phyloP scores from a whole-genome alignment of 768 basidiomycete species.

The Leccinum fibrillosum region DNA sequence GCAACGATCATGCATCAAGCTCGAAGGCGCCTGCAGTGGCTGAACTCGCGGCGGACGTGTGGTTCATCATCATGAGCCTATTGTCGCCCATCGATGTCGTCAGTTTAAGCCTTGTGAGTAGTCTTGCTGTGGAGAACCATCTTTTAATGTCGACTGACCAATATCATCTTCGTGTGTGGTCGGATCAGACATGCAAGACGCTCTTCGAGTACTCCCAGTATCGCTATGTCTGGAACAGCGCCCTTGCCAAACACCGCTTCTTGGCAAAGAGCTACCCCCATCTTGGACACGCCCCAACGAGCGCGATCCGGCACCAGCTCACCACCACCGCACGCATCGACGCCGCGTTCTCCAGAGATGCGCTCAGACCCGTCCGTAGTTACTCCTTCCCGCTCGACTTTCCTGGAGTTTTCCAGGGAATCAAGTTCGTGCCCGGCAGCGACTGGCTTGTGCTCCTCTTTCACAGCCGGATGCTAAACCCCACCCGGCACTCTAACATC shows the following conservation, averaged over 20 bases:
- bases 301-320: constrained; percentile 24
- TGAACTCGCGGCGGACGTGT: constrained; percentile 25
- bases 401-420: constrained; percentile 29
- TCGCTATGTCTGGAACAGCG: constrained; percentile 26
- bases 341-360: constrained; percentile 13
- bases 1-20: too few relatives aligned
- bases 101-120: constrained; percentile 26
- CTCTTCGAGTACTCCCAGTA: constrained; percentile 23
- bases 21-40: too few relatives aligned
- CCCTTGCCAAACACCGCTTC: constrained; percentile 24
- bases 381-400: constrained; percentile 29
- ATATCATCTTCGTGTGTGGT: not conserved
- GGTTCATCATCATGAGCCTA: constrained; percentile 29
- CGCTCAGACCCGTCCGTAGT: constrained; percentile 18
- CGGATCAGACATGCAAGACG: constrained; percentile 23
- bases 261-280: constrained; percentile 24
- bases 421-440: constrained; percentile 29
- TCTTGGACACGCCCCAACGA: constrained; percentile 17
- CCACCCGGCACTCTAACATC: constrained; percentile 27
- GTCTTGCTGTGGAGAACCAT: not conserved
- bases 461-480: constrained; percentile 29
- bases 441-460: constrained; percentile 32
- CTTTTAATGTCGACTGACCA: not conserved
- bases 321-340: constrained; percentile 22
- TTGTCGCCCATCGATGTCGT: constrained; percentile 25